Conservation (phyloP, 2,329 filamentous ascomycete species). For the Cladophialophora psammophila region DNA sequence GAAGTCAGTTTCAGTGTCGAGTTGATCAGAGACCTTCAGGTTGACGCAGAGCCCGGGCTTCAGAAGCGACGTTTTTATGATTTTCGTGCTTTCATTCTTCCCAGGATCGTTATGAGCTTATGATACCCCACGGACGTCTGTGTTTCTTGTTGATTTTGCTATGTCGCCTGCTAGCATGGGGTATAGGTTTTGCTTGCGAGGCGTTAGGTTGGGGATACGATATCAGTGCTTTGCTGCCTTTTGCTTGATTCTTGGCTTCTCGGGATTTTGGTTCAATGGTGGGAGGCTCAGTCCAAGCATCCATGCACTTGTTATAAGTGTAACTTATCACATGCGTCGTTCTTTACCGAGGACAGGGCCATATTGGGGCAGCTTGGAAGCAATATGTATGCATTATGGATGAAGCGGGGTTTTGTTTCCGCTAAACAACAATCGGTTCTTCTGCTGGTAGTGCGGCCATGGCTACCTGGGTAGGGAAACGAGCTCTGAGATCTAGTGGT, state of each 20-base stretch:
- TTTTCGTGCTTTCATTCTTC: conserved; percentile 22
- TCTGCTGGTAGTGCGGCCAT: background rate
- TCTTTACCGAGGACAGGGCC: background rate
- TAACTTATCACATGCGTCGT: conserved; percentile 1
- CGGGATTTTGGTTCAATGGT: background rate
- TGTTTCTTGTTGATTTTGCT: conserved; percentile 15
- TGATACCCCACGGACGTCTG: conserved; percentile 29
- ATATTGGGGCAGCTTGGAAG: background rate
- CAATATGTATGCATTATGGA: background rate
- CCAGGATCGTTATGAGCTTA: conserved; percentile 26
- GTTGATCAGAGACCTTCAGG: conserved; percentile 15
- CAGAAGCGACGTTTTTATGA: conserved; percentile 19
- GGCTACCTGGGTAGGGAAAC: background rate
- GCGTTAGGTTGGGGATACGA: background rate
- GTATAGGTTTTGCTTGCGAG: background rate
- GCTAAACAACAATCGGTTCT: background rate
- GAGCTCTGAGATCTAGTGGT: background rate
- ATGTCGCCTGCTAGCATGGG: conserved; percentile 11
- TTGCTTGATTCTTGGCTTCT: background rate
- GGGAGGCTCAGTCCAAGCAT: background rate
- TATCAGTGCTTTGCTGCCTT: background rate
- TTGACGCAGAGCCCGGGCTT: background rate
- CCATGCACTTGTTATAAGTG: background rate
- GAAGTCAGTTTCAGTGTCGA: conserved; percentile 30
- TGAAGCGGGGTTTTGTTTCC: background rate